Evolutionary conservation across 2,329 filamentous ascomycete species (phyloP).

Genomic region (Aspergillus clavatus): DNA sequence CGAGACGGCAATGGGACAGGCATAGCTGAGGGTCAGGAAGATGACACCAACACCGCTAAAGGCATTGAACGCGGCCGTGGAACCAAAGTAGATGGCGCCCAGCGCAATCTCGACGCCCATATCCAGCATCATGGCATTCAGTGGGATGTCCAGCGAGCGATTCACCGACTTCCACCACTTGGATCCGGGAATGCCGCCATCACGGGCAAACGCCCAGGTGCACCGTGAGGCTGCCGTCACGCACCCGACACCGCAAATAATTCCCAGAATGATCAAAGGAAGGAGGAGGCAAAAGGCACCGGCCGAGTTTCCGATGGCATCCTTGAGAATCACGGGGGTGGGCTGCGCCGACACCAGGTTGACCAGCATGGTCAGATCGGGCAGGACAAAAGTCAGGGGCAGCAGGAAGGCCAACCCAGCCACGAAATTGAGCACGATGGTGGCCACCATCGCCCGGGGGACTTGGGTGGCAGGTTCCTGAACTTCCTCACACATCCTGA

Average conservation of each 20-base stretch:
- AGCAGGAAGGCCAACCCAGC: constrained; percentile 64
- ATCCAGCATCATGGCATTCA: constrained; percentile 63
- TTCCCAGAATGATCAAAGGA: constrained; percentile 62
- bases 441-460: constrained; percentile 64
- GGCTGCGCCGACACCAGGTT: constrained; percentile 65
- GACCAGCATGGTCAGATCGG: constrained; percentile 59
- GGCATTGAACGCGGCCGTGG: constrained; percentile 69
- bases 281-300: constrained; percentile 71
- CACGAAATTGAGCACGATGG: constrained; percentile 59
- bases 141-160: constrained; percentile 60
- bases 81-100: constrained; percentile 75
- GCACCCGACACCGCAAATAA: constrained; percentile 67
- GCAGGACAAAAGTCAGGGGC: constrained; percentile 69
- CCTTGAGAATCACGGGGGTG: constrained; percentile 69
- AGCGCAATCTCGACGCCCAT: constrained; percentile 65
- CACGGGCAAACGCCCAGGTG: constrained; percentile 68
- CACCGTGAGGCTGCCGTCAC: constrained; percentile 67
- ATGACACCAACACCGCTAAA: constrained; percentile 77
- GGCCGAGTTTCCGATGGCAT: constrained; percentile 62
- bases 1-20: constrained; percentile 61
- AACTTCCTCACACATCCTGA: constrained; percentile 63
- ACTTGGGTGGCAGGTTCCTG: constrained; percentile 60
- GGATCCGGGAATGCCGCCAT: constrained; percentile 66
- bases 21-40: constrained; percentile 67
- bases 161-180: constrained; percentile 61